Conservation (phyloP, 495 filamentous ascomycete genomes). For the Hypoxylon perforatum region DNA sequence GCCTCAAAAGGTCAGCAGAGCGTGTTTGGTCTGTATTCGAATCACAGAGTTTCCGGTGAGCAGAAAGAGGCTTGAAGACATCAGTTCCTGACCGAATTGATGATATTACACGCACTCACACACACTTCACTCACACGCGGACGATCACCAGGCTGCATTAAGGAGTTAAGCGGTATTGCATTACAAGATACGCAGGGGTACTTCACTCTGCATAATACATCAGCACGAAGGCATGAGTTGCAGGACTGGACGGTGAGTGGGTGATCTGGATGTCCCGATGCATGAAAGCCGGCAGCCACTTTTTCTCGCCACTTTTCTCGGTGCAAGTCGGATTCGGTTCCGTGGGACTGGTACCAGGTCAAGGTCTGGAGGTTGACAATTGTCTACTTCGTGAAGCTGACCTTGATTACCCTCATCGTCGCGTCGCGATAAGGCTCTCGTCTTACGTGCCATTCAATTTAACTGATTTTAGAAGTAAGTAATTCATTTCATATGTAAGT, state of each 20-base stretch:
- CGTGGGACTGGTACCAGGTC: not conserved
- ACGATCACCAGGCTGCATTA: constrained; percentile 26
- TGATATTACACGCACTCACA: constrained; percentile 10
- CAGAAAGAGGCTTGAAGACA: constrained; percentile 11
- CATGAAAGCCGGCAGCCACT: constrained; percentile 15
- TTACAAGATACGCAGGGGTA: constrained; percentile 32
- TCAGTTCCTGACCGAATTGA: constrained; percentile 14
- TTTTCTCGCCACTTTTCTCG: constrained; percentile 5
- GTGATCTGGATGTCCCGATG: constrained; percentile 20
- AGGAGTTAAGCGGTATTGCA: constrained; percentile 31
- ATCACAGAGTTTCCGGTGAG: constrained; percentile 9
- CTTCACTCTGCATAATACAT: constrained; percentile 42
- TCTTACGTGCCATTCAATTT: too few relatives aligned
- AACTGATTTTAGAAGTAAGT: too few relatives aligned
- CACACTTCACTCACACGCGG: constrained; percentile 5
- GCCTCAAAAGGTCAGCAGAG: constrained; percentile 70
- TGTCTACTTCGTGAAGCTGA: too few relatives aligned
- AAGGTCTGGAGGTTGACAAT: not conserved
- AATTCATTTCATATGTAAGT: too few relatives aligned
- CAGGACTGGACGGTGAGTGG: constrained; percentile 22
- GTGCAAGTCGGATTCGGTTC: not conserved
- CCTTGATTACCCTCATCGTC: too few relatives aligned
- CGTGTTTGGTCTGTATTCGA: constrained; percentile 64
- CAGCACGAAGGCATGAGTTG: constrained; percentile 33
- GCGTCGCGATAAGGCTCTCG: too few relatives aligned